Conservation (phyloP, 2,329 filamentous ascomycete species). For the Fusarium nelsonii region DNA sequence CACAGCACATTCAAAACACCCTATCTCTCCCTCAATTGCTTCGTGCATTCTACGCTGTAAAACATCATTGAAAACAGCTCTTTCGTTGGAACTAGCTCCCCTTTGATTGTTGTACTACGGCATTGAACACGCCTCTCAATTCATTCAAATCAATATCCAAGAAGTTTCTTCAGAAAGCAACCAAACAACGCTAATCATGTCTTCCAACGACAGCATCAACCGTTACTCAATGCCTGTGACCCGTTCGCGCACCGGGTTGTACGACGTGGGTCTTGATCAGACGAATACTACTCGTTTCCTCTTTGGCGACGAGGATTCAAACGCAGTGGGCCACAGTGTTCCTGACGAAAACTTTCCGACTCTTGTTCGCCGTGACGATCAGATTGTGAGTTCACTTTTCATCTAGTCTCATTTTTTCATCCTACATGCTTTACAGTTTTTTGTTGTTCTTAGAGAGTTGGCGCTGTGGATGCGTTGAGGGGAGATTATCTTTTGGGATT, state of each 20-base stretch:
- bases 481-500: conserved; percentile 24
- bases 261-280: conserved; percentile 79
- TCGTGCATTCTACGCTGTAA: background rate
- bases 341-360: conserved; percentile 90
- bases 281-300: conserved; percentile 89
- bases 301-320: conserved; percentile 80
- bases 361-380: conserved; percentile 74
- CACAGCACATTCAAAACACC: background rate
- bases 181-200: conserved; percentile 39
- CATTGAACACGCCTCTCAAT: conserved; percentile 2
- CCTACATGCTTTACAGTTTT: background rate
- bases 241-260: conserved; percentile 73
- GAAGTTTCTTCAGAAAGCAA: background rate
- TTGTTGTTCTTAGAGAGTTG: background rate
- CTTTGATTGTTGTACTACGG: conserved; percentile 1
- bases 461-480: background rate
- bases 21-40: background rate
- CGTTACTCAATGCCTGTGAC: conserved; percentile 95
- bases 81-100: background rate
- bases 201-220: conserved; percentile 71
- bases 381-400: conserved; percentile 62
- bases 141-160: conserved; percentile 1
- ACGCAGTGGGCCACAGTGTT: conserved; percentile 63
- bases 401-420: conserved; percentile 2
- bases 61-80: background rate